A percentile compares a stretch with the other conserved stretches of the same genome.
Conservation (phyloP, 352 stramenopile species). For the Pilasporangium apinafurcum region DNA sequence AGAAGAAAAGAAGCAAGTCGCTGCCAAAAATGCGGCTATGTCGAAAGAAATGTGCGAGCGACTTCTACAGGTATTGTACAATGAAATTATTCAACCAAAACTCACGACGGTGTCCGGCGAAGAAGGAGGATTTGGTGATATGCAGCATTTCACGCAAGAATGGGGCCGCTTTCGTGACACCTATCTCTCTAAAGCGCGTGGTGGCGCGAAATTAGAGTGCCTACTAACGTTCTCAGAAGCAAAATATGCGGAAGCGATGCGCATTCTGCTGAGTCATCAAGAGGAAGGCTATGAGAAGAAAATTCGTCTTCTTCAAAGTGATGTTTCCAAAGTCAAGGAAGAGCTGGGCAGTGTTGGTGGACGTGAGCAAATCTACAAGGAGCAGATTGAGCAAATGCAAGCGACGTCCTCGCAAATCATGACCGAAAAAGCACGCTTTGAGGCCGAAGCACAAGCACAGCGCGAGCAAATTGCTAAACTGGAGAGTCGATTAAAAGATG, state of each 20-base stretch:
- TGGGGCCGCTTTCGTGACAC: slow-evolving; percentile 67
- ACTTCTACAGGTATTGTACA: slow-evolving; percentile 74
- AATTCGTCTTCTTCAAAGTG: slow-evolving; percentile 62
- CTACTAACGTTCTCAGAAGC: slow-evolving; percentile 71
- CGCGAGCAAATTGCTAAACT: slow-evolving; percentile 61
- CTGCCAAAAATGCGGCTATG: slow-evolving; percentile 37
- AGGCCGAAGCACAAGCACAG: slow-evolving; percentile 55
- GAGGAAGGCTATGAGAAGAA: slow-evolving; percentile 86
- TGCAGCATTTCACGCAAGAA: slow-evolving; percentile 72
- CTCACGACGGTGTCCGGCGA: slow-evolving; percentile 39
- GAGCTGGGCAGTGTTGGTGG: slow-evolving; percentile 73
- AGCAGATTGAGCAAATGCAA: slow-evolving; percentile 85
- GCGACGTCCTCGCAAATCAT: slow-evolving; percentile 62
- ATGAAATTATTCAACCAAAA: slow-evolving; percentile 75
- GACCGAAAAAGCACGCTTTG: slow-evolving; percentile 62
- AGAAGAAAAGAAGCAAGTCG: slow-evolving; percentile 45
- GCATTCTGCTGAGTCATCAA: slow-evolving; percentile 69
- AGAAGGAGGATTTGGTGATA: slow-evolving; percentile 61
- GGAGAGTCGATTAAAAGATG: slow-evolving; percentile 57
- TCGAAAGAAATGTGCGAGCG: slow-evolving; percentile 80
- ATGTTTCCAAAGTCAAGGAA: slow-evolving; percentile 77
- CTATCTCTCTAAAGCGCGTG: slow-evolving; percentile 64
- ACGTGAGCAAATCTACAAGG: slow-evolving; percentile 79
- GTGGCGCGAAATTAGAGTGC: slow-evolving; percentile 68
- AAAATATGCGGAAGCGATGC: slow-evolving; percentile 80